These are phyloP conservation scores for Neocucurbitaria cava DNA, from an alignment of 2,329 filamentous ascomycete genomes.

Conservation along the genomic window DNA sequence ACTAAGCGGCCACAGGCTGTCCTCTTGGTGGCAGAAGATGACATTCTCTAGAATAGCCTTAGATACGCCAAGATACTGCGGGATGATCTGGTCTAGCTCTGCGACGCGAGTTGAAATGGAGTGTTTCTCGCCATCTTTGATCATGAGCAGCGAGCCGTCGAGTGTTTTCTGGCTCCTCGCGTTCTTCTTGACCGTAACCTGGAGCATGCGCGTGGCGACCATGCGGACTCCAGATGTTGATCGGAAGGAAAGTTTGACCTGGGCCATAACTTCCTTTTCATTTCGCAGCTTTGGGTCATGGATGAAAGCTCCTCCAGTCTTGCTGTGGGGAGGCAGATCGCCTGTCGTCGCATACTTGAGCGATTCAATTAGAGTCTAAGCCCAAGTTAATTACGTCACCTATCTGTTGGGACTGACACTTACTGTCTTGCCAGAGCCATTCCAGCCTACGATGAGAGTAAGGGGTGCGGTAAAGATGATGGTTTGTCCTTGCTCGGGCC, in stretches of 20 bases:
- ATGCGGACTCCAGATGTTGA: slow-evolving; percentile 79
- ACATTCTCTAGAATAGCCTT: slow-evolving; percentile 90
- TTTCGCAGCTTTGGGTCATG: slow-evolving; percentile 94
- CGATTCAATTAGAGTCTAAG: slow-evolving; percentile 90
- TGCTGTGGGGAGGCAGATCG: slow-evolving; percentile 87
- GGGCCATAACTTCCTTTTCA: slow-evolving; percentile 87
- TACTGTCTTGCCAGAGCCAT: slow-evolving; percentile 94
- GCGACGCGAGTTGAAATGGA: slow-evolving; percentile 80
- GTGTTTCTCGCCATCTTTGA: slow-evolving; percentile 79
- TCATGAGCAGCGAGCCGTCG: slow-evolving; percentile 77
- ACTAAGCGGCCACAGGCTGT: slow-evolving; percentile 95
- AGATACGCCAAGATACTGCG: slow-evolving; percentile 86
- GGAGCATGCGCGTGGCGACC: slow-evolving; percentile 82
- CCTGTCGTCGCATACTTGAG: slow-evolving; percentile 98
- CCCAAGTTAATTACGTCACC: slow-evolving; percentile 1
- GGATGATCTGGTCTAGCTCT: slow-evolving; percentile 84
- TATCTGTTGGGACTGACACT: slow-evolving; percentile 1
- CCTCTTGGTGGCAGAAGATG: slow-evolving; percentile 98
- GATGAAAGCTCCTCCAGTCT: slow-evolving; percentile 87
- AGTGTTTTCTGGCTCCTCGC: slow-evolving; percentile 80
- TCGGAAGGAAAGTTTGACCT: slow-evolving; percentile 88
- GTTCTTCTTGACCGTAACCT: slow-evolving; percentile 85
- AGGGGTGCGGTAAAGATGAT: slow-evolving; percentile 90
- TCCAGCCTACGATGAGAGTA: slow-evolving; percentile 95
- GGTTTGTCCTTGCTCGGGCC: slow-evolving; percentile 73